Evolutionary conservation across 192 early-diverging fungal genomes (phyloP).

Genomic region (Spizellomyces sp.): DNA sequence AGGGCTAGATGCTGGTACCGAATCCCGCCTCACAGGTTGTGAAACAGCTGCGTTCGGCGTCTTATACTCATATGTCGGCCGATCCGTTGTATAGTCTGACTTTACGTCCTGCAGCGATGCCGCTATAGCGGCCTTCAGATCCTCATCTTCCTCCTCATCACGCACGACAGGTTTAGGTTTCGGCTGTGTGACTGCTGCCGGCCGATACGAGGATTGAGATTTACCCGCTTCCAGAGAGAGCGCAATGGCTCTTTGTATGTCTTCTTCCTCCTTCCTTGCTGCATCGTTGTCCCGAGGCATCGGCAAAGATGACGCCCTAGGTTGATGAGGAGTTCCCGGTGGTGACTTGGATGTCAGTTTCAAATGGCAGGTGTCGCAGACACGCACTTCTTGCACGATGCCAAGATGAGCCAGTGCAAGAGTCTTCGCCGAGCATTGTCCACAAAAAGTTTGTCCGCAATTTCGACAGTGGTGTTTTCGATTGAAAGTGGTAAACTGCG

Average conservation of each 20-base stretch:
- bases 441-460: constrained; percentile 93
- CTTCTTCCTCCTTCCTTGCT: constrained; percentile 46
- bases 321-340: neutral
- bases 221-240: constrained; percentile 36
- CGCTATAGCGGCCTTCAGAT: constrained; percentile 91
- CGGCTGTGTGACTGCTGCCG: neutral
- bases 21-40: neutral
- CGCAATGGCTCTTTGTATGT: constrained; percentile 45
- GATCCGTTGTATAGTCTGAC: neutral
- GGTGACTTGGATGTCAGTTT: constrained; percentile 61
- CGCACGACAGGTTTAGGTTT: constrained; percentile 7
- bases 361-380: constrained; percentile 91
- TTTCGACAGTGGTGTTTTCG: constrained; percentile 98
- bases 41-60: constrained; percentile 18
- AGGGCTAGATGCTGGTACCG: neutral
- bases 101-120: constrained; percentile 76
- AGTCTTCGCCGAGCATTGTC: constrained; percentile 88
- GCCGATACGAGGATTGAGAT: constrained; percentile 9
- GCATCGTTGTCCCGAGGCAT: constrained; percentile 2
- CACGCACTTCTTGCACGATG: constrained; percentile 87
- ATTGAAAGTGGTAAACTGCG: constrained; percentile 89
- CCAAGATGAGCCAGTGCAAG: constrained; percentile 84
- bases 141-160: constrained; percentile 75
- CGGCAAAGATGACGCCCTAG: neutral
- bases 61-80: constrained; percentile 23